Evolutionary conservation across 208 protist species (phyloP).

Genomic region (Sergeia podlipaevii): DNA sequence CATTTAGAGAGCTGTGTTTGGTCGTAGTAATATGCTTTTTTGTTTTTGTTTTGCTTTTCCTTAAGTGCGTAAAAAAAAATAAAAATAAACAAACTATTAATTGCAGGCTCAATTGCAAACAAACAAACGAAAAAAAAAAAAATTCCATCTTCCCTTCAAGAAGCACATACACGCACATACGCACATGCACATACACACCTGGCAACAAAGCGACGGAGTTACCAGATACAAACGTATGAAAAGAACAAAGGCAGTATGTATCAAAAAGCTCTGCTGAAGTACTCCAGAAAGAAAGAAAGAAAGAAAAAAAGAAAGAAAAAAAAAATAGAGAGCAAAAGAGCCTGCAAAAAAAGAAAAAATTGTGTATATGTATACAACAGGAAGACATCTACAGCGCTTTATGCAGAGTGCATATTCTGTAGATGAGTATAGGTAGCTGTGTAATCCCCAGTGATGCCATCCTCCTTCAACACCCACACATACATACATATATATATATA

Average conservation of each 20-base stretch:
- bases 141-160: too few species aligned
- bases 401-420: not conserved
- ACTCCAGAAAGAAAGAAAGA: conserved; percentile 7
- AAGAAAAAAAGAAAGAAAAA: conserved; percentile 11
- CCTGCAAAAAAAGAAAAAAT: conserved; percentile 5
- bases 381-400: not conserved
- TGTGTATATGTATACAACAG: not conserved
- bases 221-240: conserved; percentile 3
- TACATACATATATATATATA: too few species aligned
- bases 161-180: too few species aligned
- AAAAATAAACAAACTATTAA: conserved; percentile 11
- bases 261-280: too few species aligned
- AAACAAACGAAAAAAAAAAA: conserved; percentile 10
- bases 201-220: too few species aligned
- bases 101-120: not conserved
- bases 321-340: conserved; percentile 3
- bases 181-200: too few species aligned
- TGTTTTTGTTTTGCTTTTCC: conserved; percentile 3
- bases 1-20: not conserved
- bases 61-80: not conserved
- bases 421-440: too few species aligned
- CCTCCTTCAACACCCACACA: too few species aligned
- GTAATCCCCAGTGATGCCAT: too few species aligned
- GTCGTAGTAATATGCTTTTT: not conserved
- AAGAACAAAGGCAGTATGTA: conserved; percentile 8